Conservation (phyloP, 352 stramenopile genomes). For the Phytopythium delawarense region DNA sequence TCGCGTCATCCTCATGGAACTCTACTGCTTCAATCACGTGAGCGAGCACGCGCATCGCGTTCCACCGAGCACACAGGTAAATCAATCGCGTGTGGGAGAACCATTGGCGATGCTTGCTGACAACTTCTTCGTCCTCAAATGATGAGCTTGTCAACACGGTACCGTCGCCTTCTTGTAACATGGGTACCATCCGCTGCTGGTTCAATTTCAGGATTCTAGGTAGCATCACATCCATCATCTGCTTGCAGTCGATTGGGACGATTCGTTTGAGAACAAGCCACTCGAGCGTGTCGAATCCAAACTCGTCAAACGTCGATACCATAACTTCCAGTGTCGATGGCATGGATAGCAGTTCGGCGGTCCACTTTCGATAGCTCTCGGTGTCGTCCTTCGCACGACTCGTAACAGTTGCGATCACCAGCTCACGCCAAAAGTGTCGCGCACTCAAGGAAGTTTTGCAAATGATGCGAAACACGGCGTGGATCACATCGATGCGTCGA, state of each 20-base stretch:
- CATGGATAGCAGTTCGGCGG: not conserved
- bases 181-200: not conserved
- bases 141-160: not conserved
- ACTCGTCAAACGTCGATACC: not conserved
- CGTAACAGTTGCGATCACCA: not conserved
- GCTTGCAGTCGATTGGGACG: not conserved
- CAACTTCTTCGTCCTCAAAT: too few relatives aligned
- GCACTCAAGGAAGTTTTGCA: not conserved
- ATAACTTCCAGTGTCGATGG: not conserved
- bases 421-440: not conserved
- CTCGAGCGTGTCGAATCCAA: conserved; percentile 1
- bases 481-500: conserved; percentile 18
- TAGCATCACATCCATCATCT: not conserved
- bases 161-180: not conserved
- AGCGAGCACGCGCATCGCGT: conserved; percentile 20
- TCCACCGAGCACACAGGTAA: conserved; percentile 26
- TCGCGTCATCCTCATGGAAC: conserved; percentile 1
- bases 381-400: not conserved
- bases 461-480: conserved; percentile 5
- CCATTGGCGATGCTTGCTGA: not conserved
- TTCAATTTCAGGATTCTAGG: not conserved
- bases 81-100: conserved; percentile 7
- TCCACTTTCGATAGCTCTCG: not conserved
- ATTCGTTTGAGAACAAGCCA: not conserved
- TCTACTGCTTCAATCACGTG: not conserved